These are phyloP conservation scores for Ascochyta pisi DNA, from an alignment of 2,329 filamentous ascomycete species.

Conservation along the genomic window DNA sequence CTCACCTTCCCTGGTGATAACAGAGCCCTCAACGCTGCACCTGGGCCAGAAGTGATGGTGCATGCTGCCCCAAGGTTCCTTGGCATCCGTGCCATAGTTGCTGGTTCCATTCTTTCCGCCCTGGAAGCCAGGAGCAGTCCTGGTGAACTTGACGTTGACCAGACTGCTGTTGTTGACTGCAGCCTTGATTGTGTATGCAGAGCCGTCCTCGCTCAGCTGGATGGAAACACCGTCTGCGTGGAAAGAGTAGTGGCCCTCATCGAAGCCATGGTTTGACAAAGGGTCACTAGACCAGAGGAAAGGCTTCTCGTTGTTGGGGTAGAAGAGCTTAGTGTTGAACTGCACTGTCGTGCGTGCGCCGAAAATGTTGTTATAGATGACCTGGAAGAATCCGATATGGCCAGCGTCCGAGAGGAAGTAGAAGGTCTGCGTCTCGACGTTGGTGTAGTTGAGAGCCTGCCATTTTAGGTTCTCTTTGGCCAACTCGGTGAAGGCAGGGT, in stretches of 20 bases:
- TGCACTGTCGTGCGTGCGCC: constrained; percentile 89
- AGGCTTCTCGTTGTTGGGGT: constrained; percentile 72
- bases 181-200: constrained; percentile 87
- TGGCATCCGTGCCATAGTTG: constrained; percentile 83
- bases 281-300: constrained; percentile 85
- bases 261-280: constrained; percentile 81
- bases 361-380: constrained; percentile 97
- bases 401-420: constrained; percentile 85
- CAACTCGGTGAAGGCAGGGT: constrained; percentile 80
- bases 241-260: constrained; percentile 81
- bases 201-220: constrained; percentile 84
- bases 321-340: constrained; percentile 94
- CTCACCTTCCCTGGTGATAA: constrained; percentile 81
- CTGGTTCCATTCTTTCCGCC: constrained; percentile 84
- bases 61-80: constrained; percentile 90
- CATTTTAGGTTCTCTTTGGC: constrained; percentile 82
- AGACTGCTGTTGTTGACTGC: constrained; percentile 79
- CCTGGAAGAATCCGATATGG: constrained; percentile 78
- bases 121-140: constrained; percentile 79
- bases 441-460: constrained; percentile 80
- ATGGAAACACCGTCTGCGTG: constrained; percentile 85
- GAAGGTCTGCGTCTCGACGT: constrained; percentile 93
- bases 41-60: constrained; percentile 94
- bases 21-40: constrained; percentile 79
- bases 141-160: constrained; percentile 84